Conservation (phyloP, 805 yeast species). For the Nakazawaea wickerhamii region DNA sequence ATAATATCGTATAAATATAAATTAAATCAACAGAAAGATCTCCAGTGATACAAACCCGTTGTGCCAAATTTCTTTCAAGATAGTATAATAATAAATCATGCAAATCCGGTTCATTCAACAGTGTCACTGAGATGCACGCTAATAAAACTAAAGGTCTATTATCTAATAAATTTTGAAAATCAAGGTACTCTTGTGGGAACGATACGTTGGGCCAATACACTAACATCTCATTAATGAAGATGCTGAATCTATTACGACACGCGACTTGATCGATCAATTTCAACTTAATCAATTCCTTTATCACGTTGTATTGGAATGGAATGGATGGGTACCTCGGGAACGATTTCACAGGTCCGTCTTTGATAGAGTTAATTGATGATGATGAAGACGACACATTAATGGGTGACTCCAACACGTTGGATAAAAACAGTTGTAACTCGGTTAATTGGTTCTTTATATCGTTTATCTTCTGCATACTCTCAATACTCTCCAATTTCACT, state of each 20-base stretch:
- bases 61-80: conserved; percentile 39
- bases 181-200: conserved; percentile 28
- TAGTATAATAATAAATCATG: conserved; percentile 38
- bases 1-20: conserved; percentile 37
- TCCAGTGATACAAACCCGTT: conserved; percentile 37
- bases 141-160: conserved; percentile 38
- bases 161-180: conserved; percentile 35
- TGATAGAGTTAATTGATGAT: conserved; percentile 30
- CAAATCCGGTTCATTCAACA: conserved; percentile 38
- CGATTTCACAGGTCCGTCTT: conserved; percentile 28
- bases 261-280: conserved; percentile 30
- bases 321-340: conserved; percentile 31
- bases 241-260: conserved; percentile 28
- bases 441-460: conserved; percentile 20
- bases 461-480: conserved; percentile 10
- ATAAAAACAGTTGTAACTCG: conserved; percentile 26
- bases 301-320: conserved; percentile 29
- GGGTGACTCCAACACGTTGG: conserved; percentile 21
- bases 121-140: conserved; percentile 41
- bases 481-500: conserved; percentile 11
- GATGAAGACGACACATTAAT: conserved; percentile 17
- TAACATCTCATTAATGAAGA: conserved; percentile 33
- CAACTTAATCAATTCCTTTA: conserved; percentile 32
- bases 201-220: conserved; percentile 45
- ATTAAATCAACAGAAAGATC: conserved; percentile 37